Evolutionary conservation across 352 stramenopile species (phyloP).

Genomic region (Phytophthora aleatoria): DNA sequence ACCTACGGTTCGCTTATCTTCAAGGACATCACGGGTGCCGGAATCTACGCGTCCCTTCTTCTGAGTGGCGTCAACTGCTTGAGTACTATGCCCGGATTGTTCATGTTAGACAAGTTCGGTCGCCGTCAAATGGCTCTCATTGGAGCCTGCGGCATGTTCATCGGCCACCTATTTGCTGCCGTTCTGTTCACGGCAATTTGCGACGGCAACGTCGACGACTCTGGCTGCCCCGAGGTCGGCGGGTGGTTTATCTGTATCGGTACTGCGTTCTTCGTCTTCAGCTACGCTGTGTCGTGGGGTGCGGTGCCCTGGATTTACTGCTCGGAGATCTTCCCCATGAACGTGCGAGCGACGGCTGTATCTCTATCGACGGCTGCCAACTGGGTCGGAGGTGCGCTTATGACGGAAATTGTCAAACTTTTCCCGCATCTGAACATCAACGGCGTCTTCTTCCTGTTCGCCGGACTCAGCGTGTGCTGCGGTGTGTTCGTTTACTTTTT

Average conservation of each 20-base stretch:
- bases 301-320: constrained; percentile 61
- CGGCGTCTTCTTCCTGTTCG: constrained; percentile 38
- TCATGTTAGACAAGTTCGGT: constrained; percentile 39
- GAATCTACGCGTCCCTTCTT: constrained; percentile 35
- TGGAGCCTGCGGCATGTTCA: constrained; percentile 43
- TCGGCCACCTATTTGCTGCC: constrained; percentile 40
- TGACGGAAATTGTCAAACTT: constrained; percentile 41
- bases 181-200: constrained; percentile 44
- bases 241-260: constrained; percentile 50
- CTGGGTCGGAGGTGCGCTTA: constrained; percentile 46
- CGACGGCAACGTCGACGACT: constrained; percentile 33
- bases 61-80: constrained; percentile 40
- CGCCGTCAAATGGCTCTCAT: constrained; percentile 42
- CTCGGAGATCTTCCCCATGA: constrained; percentile 62
- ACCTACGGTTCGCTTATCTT: constrained; percentile 39
- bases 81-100: constrained; percentile 36
- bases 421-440: constrained; percentile 41
- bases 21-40: constrained; percentile 37
- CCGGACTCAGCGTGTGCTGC: constrained; percentile 20
- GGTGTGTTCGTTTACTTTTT: constrained; percentile 36
- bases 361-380: constrained; percentile 48
- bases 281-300: constrained; percentile 36
- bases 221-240: constrained; percentile 33
- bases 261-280: constrained; percentile 45
- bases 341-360: constrained; percentile 53